phyloP scores from a whole-genome alignment of 2,329 filamentous ascomycete species.

The Diplodia corticola region DNA sequence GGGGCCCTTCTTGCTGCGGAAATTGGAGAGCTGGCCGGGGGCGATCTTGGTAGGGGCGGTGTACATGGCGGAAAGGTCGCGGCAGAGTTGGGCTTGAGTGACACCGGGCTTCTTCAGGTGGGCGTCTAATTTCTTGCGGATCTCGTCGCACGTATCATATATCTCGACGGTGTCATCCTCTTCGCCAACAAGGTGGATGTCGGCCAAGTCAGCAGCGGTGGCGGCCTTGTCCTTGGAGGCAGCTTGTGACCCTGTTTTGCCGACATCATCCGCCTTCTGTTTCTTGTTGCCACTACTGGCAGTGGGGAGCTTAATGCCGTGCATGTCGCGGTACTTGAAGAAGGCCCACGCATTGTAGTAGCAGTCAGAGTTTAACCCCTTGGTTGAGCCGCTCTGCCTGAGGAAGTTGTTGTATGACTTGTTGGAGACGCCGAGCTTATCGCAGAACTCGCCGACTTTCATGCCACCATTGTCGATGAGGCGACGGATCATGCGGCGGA shows the following conservation, averaged over 20 bases:
- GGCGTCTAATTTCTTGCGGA: constrained; percentile 58
- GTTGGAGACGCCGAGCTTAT: constrained; percentile 40
- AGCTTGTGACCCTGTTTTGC: constrained; percentile 18
- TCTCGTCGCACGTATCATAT: constrained; percentile 58
- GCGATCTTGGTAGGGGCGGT: constrained; percentile 41
- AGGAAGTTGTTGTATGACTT: constrained; percentile 50
- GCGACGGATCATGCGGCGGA: constrained; percentile 45
- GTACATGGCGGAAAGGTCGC: constrained; percentile 49
- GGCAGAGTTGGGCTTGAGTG: constrained; percentile 55
- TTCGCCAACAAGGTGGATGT: constrained; percentile 51
- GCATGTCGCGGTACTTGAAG: constrained; percentile 55
- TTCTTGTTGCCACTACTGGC: constrained; percentile 26
- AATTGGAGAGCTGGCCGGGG: constrained; percentile 49
- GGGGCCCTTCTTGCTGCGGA: constrained; percentile 53
- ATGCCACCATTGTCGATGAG: constrained; percentile 48
- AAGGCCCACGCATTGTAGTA: constrained; percentile 37
- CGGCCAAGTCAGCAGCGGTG: constrained; percentile 40
- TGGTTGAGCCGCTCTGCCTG: constrained; percentile 46
- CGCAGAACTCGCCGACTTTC: constrained; percentile 47
- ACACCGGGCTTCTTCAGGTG: constrained; percentile 51
- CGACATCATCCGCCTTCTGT: constrained; percentile 31
- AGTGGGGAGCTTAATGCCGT: constrained; percentile 43
- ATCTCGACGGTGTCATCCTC: constrained; percentile 49
- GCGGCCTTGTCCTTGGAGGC: constrained; percentile 27
- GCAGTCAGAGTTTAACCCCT: constrained; percentile 33